Percentiles rank a stretch among this genome's conserved stretches.
phyloP scores from a whole-genome alignment of 2,329 filamentous ascomycete species.

The Fusarium gaditjirri region DNA sequence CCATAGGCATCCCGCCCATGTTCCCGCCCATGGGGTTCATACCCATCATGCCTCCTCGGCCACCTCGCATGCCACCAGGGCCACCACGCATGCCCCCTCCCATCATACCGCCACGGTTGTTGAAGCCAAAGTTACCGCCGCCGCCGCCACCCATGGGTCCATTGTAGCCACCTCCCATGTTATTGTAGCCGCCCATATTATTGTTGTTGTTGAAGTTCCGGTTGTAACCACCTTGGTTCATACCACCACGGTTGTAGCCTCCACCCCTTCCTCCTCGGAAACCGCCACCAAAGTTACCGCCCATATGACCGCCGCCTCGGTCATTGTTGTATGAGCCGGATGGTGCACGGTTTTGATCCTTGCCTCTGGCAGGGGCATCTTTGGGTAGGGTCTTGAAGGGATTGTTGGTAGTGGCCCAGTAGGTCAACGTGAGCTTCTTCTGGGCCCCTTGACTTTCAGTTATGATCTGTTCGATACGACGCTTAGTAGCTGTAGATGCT shows the following conservation, averaged over 20 bases:
- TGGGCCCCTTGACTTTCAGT: conserved; percentile 63
- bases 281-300: conserved; percentile 63
- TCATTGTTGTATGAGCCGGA: conserved; percentile 61
- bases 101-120: conserved; percentile 59
- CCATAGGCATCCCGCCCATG: conserved; percentile 62
- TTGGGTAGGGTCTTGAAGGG: conserved; percentile 93
- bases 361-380: conserved; percentile 75
- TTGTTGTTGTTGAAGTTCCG: conserved; percentile 57
- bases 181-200: conserved; percentile 57
- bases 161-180: conserved; percentile 60
- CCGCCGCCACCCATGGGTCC: conserved; percentile 62
- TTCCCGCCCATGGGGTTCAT: conserved; percentile 58
- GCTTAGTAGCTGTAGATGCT: conserved; percentile 86
- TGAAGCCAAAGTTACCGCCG: conserved; percentile 62
- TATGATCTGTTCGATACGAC: conserved; percentile 75
- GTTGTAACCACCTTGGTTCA: conserved; percentile 58
- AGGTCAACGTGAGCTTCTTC: conserved; percentile 79
- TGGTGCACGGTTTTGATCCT: conserved; percentile 68
- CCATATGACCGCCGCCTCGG: conserved; percentile 49
- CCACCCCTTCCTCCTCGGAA: conserved; percentile 64
- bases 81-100: conserved; percentile 58
- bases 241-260: conserved; percentile 56
- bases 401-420: conserved; percentile 80
- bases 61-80: conserved; percentile 59
- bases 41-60: conserved; percentile 63